Evolutionary conservation across 2,329 filamentous ascomycete genomes (phyloP).

Genomic region (Hymenoscyphus occultus): DNA sequence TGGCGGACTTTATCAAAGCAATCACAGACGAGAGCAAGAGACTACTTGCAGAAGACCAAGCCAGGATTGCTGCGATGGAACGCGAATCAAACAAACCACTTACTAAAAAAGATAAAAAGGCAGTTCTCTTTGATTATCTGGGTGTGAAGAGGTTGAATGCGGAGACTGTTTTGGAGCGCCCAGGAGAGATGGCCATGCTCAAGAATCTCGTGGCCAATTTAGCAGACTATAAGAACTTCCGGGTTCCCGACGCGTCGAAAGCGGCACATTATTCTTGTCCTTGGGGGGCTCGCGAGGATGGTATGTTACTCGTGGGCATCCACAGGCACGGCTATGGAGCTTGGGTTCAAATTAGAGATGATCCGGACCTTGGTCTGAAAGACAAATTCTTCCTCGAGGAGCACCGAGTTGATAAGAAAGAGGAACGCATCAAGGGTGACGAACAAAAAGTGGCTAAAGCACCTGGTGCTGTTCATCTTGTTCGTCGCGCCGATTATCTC

Average conservation of each 20-base stretch:
- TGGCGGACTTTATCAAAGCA: slow-evolving; percentile 68
- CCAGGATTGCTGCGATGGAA: slow-evolving; percentile 61
- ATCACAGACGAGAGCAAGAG: slow-evolving; percentile 67
- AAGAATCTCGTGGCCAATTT: slow-evolving; percentile 66
- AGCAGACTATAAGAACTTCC: slow-evolving; percentile 74
- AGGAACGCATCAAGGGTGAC: slow-evolving; percentile 76
- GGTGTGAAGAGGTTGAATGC: slow-evolving; percentile 95
- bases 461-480: slow-evolving; percentile 94
- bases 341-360: slow-evolving; percentile 92
- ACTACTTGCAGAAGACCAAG: slow-evolving; percentile 71
- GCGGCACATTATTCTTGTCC: slow-evolving; percentile 85
- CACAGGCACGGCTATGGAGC: slow-evolving; percentile 92
- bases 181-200: slow-evolving; percentile 81
- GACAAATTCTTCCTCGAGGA: slow-evolving; percentile 97
- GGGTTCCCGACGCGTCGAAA: slow-evolving; percentile 88
- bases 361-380: slow-evolving; percentile 76
- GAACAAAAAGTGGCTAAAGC: slow-evolving; percentile 70
- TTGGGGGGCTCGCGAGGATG: slow-evolving; percentile 92
- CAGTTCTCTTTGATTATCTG: slow-evolving; percentile 89
- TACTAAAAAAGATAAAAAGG: slow-evolving; percentile 97
- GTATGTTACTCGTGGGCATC: slow-evolving; percentile 94
- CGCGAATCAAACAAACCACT: slow-evolving; percentile 71
- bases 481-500: slow-evolving; percentile 90
- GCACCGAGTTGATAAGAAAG: slow-evolving; percentile 96
- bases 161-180: slow-evolving; percentile 89